phyloP scores from a whole-genome alignment of 2,329 filamentous ascomycete species.

The Ophiostoma fasciatum region DNA sequence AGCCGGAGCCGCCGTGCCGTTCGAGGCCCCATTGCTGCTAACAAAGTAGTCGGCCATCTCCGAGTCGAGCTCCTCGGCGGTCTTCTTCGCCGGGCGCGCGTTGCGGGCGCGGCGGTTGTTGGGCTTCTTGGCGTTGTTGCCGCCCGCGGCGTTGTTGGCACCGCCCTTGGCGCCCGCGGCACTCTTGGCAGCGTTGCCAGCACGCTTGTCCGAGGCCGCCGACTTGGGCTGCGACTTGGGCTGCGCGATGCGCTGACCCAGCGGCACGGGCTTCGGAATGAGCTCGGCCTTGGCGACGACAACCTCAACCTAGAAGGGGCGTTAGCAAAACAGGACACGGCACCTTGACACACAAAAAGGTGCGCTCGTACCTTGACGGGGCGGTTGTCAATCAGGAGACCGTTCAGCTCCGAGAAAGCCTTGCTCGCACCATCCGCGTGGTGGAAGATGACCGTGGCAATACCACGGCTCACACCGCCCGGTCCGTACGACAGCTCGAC shows the following conservation, averaged over 20 bases:
- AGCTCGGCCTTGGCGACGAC: slow-evolving; percentile 64
- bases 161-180: slow-evolving; percentile 25
- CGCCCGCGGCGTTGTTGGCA: slow-evolving; percentile 1
- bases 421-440: slow-evolving; percentile 70
- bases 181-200: slow-evolving; percentile 31
- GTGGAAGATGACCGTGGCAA: slow-evolving; percentile 76
- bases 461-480: slow-evolving; percentile 79
- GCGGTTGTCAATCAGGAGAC: slow-evolving; percentile 74
- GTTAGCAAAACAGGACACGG: background rate
- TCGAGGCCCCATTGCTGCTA: slow-evolving; percentile 25
- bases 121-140: slow-evolving; percentile 32
- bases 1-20: slow-evolving; percentile 26
- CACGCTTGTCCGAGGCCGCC: slow-evolving; percentile 58
- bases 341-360: too few species aligned
- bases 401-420: slow-evolving; percentile 73
- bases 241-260: slow-evolving; percentile 66
- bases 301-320: slow-evolving; percentile 59
- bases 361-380: slow-evolving; percentile 85
- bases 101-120: slow-evolving; percentile 35
- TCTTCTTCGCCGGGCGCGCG: slow-evolving; percentile 66
- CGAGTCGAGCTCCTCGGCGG: slow-evolving; percentile 83
- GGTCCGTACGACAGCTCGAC: slow-evolving; percentile 88
- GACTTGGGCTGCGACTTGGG: slow-evolving; percentile 68
- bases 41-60: slow-evolving; percentile 97
- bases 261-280: slow-evolving; percentile 48